phyloP scores from a whole-genome alignment of 1,139 yeast species.

The Spencermartinsiella ligniputridi region DNA sequence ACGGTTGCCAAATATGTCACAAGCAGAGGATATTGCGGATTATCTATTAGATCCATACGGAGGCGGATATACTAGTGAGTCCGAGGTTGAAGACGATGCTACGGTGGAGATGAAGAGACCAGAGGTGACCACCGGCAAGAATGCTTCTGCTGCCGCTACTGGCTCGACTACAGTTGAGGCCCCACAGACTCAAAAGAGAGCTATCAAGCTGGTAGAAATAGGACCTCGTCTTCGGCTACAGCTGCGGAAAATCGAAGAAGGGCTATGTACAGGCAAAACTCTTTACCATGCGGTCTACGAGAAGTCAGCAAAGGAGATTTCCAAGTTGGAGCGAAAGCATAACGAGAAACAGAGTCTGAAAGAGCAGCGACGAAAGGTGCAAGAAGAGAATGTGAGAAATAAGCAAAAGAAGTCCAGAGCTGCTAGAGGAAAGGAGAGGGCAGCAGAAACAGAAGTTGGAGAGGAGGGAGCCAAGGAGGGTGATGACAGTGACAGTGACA shows the following conservation, averaged over 20 bases:
- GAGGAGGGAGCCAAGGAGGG: constrained; percentile 21
- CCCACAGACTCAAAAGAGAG: constrained; percentile 56
- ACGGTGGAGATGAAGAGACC: constrained; percentile 59
- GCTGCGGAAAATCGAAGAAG: constrained; percentile 87
- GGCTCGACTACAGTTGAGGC: constrained; percentile 3
- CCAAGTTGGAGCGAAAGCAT: constrained; percentile 63
- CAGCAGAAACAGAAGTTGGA: constrained; percentile 23
- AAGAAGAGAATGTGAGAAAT: constrained; percentile 70
- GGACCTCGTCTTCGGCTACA: constrained; percentile 86
- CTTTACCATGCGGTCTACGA: constrained; percentile 68
- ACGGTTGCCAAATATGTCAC: constrained; percentile 67
- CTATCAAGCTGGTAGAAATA: constrained; percentile 85
- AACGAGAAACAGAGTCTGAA: constrained; percentile 56
- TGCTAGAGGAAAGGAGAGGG: constrained; percentile 56
- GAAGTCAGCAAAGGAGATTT: constrained; percentile 59
- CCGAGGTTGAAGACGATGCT: constrained; percentile 86
- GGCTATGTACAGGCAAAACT: constrained; percentile 80
- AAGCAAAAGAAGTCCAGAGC: constrained; percentile 62
- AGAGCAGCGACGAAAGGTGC: constrained; percentile 70
- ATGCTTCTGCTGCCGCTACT: constrained; percentile 7
- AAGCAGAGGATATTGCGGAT: constrained; percentile 73
- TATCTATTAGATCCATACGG: constrained; percentile 78
- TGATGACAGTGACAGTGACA: constrained; percentile 36
- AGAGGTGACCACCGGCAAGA: constrained; percentile 27
- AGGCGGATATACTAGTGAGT: constrained; percentile 79